Base-by-base conservation (phyloP, 1,284 basidiomycete species). In the Laetiporus sulphureus region DNA sequence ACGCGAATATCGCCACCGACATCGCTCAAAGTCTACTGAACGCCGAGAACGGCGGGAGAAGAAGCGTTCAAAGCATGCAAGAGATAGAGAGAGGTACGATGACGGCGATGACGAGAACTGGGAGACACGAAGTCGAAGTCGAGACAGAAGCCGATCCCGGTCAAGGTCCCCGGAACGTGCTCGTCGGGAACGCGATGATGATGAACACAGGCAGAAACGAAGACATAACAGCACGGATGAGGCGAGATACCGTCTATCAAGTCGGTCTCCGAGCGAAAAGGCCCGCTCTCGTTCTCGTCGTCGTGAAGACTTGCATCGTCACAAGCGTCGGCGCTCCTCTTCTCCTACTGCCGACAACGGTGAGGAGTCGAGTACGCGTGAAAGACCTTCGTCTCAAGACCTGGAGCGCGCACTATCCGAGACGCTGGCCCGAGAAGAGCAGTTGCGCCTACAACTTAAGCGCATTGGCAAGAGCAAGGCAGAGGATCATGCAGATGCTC, bases 381-480 rank as follows among this genome's bases (percentile, higher is more conserved):
- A 13, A 8, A 23, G 4, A 18, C 8, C 32, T 15, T 33, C 32
- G 10, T 33, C 32, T 33, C 21, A 19, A 4, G 12, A 15, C 15
- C 15, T 31, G 29, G 6, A 32, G 27, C 10, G 31, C 18, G 3
- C 13, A 18, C 48, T 40, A n/a, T 47, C 58, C 23, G 44, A 34
- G 12, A 34, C 10, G 38, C 52, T 27, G 39, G 43, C 46, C 23
- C 44, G 51, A 44, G 57, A 47, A 48, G 46, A 47, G 37, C 49
- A 55, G 37, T 53, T 50, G 30, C 57, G 49, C 10, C 51, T 46
- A 4, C 36, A 46, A 36, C 44, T 59, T 30, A 68, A 65, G 47
- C 61, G 61, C 12, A 71, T 67, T 47, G 54, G 50, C 20, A 62
- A 58, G 40, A 51, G 53, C 2, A 39, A 58, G 42, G 53, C 55